These are phyloP conservation scores for Cupressus sempervirens DNA, from an alignment of 75 land plant species.

Conservation along the genomic window DNA sequence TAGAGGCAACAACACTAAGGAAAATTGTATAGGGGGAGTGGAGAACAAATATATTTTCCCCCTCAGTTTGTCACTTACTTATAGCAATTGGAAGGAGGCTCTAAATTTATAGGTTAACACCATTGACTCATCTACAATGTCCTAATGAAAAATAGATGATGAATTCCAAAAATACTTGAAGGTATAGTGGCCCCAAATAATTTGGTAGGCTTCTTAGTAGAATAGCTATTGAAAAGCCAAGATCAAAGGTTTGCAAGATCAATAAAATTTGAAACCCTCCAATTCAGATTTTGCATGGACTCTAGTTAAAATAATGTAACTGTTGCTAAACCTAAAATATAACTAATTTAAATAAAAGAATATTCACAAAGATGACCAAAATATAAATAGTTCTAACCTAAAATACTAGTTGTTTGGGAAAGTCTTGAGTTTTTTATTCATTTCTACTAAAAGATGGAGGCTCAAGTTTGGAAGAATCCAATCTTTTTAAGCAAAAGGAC, in stretches of 20 bases:
- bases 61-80: slow-evolving; percentile 42
- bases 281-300: neutral
- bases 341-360: neutral
- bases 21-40: neutral
- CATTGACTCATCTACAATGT: slow-evolving; percentile 78
- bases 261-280: neutral
- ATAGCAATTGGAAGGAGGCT: slow-evolving; percentile 85
- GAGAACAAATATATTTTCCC: neutral
- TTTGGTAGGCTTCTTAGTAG: slow-evolving; percentile 68
- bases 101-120: slow-evolving; percentile 56
- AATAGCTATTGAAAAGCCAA: slow-evolving; percentile 58
- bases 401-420: slow-evolving; percentile 86
- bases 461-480: no score
- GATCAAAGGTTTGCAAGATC: neutral
- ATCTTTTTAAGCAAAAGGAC: slow-evolving; percentile 78
- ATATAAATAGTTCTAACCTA: slow-evolving; percentile 22
- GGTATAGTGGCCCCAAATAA: slow-evolving; percentile 75
- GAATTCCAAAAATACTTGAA: slow-evolving; percentile 64
- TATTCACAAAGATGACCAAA: neutral
- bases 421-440: slow-evolving; percentile 59
- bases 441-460: slow-evolving; percentile 58
- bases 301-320: neutral
- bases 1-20: neutral
- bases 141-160: slow-evolving; percentile 75
- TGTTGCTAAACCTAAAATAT: neutral